These are phyloP conservation scores for Quercus gilva DNA, from an alignment of 306 rosid genomes.

Conservation along the genomic window DNA sequence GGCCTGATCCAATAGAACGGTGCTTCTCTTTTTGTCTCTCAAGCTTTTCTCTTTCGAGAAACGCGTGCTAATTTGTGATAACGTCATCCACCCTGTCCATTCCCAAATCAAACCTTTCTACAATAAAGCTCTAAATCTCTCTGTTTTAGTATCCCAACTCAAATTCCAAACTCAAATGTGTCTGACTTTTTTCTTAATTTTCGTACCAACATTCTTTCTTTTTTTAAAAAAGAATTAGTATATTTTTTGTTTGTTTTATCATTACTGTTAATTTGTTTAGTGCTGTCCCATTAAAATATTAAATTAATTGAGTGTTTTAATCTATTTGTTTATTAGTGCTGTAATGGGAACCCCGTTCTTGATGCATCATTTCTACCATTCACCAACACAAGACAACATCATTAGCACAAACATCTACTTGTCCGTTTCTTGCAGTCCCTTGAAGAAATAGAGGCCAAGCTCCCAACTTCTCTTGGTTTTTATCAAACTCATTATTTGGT, in stretches of 20 bases:
- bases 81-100: conserved; percentile 57
- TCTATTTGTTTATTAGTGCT: conserved; percentile 23
- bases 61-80: conserved; percentile 65
- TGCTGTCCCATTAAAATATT: neutral
- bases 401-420: conserved; percentile 64
- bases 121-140: neutral
- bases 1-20: conserved; percentile 49
- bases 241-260: conserved; percentile 31
- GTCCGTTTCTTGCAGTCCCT: conserved; percentile 58
- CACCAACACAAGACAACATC: conserved; percentile 89
- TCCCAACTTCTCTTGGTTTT: conserved; percentile 42
- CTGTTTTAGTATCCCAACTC: neutral
- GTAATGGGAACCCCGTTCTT: conserved; percentile 66
- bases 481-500: conserved; percentile 61
- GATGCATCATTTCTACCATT: conserved; percentile 79
- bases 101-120: conserved; percentile 1
- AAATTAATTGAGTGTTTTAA: neutral
- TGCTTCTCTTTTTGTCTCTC: conserved; percentile 45
- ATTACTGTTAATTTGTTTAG: neutral
- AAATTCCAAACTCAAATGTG: neutral
- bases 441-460: conserved; percentile 23
- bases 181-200: too few relatives aligned
- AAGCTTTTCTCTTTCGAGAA: conserved; percentile 53
- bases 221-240: neutral
- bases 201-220: neutral